phyloP scores from a whole-genome alignment of 768 basidiomycete species.

The Rhizopogon salebrosus region DNA sequence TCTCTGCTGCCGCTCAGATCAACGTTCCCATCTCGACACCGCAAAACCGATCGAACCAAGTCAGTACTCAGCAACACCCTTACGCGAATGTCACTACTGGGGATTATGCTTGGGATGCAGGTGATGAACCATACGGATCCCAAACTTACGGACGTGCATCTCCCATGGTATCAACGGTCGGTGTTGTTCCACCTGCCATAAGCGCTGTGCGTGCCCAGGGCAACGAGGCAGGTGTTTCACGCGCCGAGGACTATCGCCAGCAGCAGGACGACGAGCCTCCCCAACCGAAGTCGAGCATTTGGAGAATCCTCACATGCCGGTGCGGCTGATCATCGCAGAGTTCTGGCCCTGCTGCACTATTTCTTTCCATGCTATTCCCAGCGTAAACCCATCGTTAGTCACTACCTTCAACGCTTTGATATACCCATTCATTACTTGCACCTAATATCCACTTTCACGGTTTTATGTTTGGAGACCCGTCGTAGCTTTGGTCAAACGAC shows the following conservation, averaged over 20 bases:
- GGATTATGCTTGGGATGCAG: conserved; percentile 41
- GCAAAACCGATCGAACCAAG: conserved; percentile 41
- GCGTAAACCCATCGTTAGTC: conserved; percentile 28
- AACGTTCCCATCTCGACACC: conserved; percentile 61
- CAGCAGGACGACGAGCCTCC: conserved; percentile 48
- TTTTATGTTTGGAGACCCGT: conserved; percentile 17
- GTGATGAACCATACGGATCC: conserved; percentile 55
- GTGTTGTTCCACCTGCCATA: conserved; percentile 65
- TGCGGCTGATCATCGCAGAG: conserved; percentile 45
- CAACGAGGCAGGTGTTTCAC: conserved; percentile 63
- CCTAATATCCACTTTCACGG: conserved; percentile 31
- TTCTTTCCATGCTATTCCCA: conserved; percentile 20
- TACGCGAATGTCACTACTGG: conserved; percentile 61
- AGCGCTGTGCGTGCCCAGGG: conserved; percentile 67
- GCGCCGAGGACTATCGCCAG: conserved; percentile 52
- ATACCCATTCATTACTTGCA: conserved; percentile 30
- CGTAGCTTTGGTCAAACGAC: conserved; percentile 22
- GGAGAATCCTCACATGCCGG: conserved; percentile 73
- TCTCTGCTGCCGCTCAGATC: conserved; percentile 70
- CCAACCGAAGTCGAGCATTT: conserved; percentile 48
- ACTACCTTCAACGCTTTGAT: conserved; percentile 33
- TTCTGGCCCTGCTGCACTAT: conserved; percentile 11
- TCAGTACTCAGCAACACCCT: conserved; percentile 50
- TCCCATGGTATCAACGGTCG: conserved; percentile 72
- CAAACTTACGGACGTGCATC: conserved; percentile 74